These are phyloP conservation scores for Acer saccharum DNA, from an alignment of 345 rosid species.

Conservation along the genomic window DNA sequence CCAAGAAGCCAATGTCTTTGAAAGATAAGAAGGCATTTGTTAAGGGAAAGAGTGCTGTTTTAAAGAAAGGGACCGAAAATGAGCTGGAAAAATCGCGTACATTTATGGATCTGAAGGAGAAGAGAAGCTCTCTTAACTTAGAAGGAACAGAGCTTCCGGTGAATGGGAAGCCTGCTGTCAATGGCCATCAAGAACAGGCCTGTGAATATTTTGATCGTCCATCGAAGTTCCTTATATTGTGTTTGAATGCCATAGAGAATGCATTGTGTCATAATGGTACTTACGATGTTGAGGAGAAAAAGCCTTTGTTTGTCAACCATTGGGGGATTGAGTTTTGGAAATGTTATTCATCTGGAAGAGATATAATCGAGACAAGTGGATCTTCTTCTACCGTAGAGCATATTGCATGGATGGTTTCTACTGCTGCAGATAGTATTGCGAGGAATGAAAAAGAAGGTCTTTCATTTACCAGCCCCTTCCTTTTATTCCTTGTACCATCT, in stretches of 20 bases:
- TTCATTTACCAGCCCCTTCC: slow-evolving; percentile 56
- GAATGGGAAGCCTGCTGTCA: slow-evolving; percentile 19
- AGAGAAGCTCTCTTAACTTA: background rate
- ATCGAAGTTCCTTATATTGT: slow-evolving; percentile 57
- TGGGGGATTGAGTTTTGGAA: slow-evolving; percentile 95
- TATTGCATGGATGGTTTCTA: slow-evolving; percentile 82
- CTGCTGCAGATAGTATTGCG: slow-evolving; percentile 73
- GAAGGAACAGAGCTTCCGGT: slow-evolving; percentile 16
- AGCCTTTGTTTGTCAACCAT: slow-evolving; percentile 50
- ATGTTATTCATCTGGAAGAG: slow-evolving; percentile 51
- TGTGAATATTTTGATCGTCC: slow-evolving; percentile 42
- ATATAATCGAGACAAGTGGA: slow-evolving; percentile 69
- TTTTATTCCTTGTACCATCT: slow-evolving; percentile 75
- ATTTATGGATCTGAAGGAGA: slow-evolving; percentile 6
- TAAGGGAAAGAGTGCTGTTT: slow-evolving; percentile 18
- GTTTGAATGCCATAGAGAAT: slow-evolving; percentile 64
- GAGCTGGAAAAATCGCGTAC: slow-evolving; percentile 23
- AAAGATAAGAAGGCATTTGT: slow-evolving; percentile 17
- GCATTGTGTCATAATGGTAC: slow-evolving; percentile 37
- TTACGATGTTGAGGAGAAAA: slow-evolving; percentile 34
- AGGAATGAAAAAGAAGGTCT: slow-evolving; percentile 66
- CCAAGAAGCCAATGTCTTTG: slow-evolving; percentile 22
- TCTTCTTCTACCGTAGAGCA: slow-evolving; percentile 56
- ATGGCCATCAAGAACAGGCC: slow-evolving; percentile 22
- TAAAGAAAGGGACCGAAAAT: slow-evolving; percentile 19